Percentiles rank a stretch among this genome's conserved stretches.
Conservation (phyloP, 257 asterid species). For the Solanum pimpinellifolium region DNA sequence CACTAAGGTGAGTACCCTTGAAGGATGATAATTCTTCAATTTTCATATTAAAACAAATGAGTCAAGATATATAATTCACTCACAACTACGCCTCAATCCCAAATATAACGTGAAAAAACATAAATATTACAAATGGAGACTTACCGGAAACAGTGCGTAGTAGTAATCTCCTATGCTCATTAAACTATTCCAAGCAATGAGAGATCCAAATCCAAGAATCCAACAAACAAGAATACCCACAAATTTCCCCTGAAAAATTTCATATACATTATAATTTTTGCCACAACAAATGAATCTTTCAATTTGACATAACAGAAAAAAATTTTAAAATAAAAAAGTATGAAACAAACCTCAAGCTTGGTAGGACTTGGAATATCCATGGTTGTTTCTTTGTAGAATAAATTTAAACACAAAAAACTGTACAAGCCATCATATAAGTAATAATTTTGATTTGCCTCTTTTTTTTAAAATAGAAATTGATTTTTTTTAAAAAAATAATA, state of each 20-base stretch:
- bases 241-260: constrained; percentile 45
- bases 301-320: background rate
- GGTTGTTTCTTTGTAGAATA: background rate
- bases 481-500: background rate
- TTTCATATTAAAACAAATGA: background rate
- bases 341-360: constrained; percentile 52
- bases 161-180: constrained; percentile 67
- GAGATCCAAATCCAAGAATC: constrained; percentile 85
- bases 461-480: background rate
- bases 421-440: background rate
- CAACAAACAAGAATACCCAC: constrained; percentile 48
- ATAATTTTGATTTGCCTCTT: background rate
- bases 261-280: background rate
- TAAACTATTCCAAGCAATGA: constrained; percentile 80
- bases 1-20: constrained; percentile 73
- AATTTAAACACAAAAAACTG: background rate
- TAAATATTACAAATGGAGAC: background rate
- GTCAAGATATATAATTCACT: background rate
- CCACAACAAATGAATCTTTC: background rate
- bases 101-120: background rate
- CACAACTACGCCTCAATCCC: background rate
- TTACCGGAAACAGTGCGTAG: constrained; percentile 55
- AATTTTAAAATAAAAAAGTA: background rate
- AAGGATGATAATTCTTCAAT: constrained; percentile 60
- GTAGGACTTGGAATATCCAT: constrained; percentile 29